Base-by-base conservation (phyloP, 306 rosid species). In the Luffa aegyptiaca region DNA sequence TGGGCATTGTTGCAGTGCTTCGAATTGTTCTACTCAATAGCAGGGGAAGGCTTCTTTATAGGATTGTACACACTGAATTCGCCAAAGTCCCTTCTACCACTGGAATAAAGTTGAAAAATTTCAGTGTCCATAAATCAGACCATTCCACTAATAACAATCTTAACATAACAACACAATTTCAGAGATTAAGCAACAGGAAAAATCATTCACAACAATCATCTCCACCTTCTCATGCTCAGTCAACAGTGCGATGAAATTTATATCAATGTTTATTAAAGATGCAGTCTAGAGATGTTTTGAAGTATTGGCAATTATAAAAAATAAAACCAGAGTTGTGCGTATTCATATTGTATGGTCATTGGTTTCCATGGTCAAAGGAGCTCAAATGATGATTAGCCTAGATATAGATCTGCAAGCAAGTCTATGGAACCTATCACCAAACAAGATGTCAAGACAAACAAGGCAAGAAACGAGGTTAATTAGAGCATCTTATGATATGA, bases 1-100 rank as follows among this genome's bases (percentile, higher is more conserved):
- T 73, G 16, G 3, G 46, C 31, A 31, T 12, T 33, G 20, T n/a
- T 51, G 61, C 62, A 33, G 78, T 33, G 53, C 78, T 72, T 46
- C 8, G 26, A 48, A 72, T 48, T 14, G 5, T 12, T 14, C 77
- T 21, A 48, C 62, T 73, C 78, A 73, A 5, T 13, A 21, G 80
- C n/a, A 48, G 75, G 62, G 48, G 79, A 76, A 35, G 42, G 80
- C 80, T 83, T 83, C 68, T 84, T 87, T n/a, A 57, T 80, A 76
- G 90, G 91, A 76, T 88, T 92, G 89, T 91, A 91, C 51, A 93
- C 93, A 35, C 97, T 95, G 83, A 86, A 92, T 39, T 93, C 92
- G 5, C 99, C 99, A 2, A 90, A 93, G 84, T 90, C 97, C 82
- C 99, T 89, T 78, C 90, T 84, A 83, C 97, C 99, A 86, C 97